Conservation (phyloP, 768 basidiomycete genomes). For the Pleurotus sapidus region DNA sequence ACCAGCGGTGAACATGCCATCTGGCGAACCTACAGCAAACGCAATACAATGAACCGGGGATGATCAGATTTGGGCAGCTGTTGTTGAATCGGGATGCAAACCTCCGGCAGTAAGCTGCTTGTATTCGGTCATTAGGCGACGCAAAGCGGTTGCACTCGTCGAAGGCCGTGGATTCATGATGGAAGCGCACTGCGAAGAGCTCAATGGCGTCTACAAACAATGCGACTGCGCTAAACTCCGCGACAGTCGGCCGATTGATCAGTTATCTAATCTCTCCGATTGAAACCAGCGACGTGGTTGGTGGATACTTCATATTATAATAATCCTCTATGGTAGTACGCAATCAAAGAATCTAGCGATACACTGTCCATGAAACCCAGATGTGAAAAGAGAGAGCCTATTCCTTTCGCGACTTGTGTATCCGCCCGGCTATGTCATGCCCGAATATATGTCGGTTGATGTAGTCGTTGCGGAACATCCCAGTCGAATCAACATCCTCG, state of each 20-base stretch:
- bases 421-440: constrained; percentile 32
- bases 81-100: constrained; percentile 19
- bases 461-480: constrained; percentile 86
- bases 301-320: not conserved
- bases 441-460: constrained; percentile 86
- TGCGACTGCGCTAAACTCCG: constrained; percentile 1
- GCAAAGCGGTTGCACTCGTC: constrained; percentile 67
- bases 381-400: not conserved
- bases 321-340: constrained; percentile 1
- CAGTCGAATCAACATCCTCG: constrained; percentile 65
- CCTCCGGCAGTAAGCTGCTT: constrained; percentile 81
- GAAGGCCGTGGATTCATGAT: constrained; percentile 54
- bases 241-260: not conserved
- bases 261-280: constrained; percentile 5
- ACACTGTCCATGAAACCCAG: not conserved
- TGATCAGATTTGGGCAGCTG: not conserved
- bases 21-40: constrained; percentile 63
- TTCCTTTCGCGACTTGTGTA: constrained; percentile 34
- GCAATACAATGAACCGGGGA: not conserved
- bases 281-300: not conserved
- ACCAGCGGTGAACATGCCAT: constrained; percentile 97
- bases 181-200: constrained; percentile 1
- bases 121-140: constrained; percentile 92
- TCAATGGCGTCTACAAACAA: not conserved
- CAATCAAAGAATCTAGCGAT: not conserved